phyloP scores from a whole-genome alignment of 2,329 filamentous ascomycete genomes.

The Ophioceras dolichostomum region DNA sequence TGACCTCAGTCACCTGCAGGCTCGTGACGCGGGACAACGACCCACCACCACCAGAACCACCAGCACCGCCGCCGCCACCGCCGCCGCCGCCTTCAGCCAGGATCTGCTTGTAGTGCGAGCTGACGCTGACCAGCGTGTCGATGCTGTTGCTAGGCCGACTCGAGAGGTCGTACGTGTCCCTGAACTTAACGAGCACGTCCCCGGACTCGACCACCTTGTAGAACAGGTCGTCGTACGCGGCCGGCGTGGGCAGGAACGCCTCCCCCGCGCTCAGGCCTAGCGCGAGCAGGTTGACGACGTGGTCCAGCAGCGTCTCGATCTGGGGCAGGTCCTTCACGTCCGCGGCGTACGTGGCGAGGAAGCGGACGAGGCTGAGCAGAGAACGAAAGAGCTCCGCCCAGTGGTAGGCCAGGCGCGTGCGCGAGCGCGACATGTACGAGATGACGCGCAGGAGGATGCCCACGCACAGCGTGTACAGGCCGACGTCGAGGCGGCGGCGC shows the following conservation, averaged over 20 bases:
- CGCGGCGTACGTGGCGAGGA: slow-evolving; percentile 73
- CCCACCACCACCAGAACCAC: slow-evolving; percentile 27
- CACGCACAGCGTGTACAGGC: slow-evolving; percentile 71
- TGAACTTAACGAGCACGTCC: slow-evolving; percentile 70
- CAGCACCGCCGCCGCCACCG: too few species aligned
- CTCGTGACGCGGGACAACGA: slow-evolving; percentile 62
- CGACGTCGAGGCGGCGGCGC: slow-evolving; percentile 69
- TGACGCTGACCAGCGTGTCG: slow-evolving; percentile 71
- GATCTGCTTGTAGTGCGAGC: slow-evolving; percentile 75
- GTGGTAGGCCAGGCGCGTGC: slow-evolving; percentile 75
- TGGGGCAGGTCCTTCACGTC: slow-evolving; percentile 60
- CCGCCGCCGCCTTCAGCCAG: slow-evolving; percentile 40
- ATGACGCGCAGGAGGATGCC: slow-evolving; percentile 74
- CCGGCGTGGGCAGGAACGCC: slow-evolving; percentile 75
- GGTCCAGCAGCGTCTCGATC: slow-evolving; percentile 62
- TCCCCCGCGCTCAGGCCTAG: slow-evolving; percentile 79
- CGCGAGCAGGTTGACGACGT: slow-evolving; percentile 71
- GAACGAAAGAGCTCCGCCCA: slow-evolving; percentile 94
- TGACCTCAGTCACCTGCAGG: slow-evolving; percentile 75
- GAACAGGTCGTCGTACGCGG: slow-evolving; percentile 90
- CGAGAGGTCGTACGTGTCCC: slow-evolving; percentile 56
- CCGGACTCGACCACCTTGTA: slow-evolving; percentile 96
- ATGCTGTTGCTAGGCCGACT: slow-evolving; percentile 58
- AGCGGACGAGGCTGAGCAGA: slow-evolving; percentile 75
- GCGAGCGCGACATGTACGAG: slow-evolving; percentile 70